These are phyloP conservation scores for Pestalotiopsis fici DNA, from an alignment of 2,329 filamentous ascomycete genomes.

Conservation along the genomic window DNA sequence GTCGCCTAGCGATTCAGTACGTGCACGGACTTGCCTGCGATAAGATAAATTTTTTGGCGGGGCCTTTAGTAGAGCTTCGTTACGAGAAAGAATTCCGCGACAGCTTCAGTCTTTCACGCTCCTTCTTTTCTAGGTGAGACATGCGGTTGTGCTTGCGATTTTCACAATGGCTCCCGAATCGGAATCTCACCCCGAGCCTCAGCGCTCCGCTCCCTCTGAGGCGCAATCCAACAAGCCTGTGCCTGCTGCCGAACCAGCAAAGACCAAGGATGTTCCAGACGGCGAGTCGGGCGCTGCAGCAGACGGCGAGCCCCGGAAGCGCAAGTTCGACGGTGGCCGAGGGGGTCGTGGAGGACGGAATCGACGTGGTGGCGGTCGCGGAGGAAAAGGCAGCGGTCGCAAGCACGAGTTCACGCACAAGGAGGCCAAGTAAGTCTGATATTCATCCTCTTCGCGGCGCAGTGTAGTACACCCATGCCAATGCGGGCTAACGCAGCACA, in stretches of 20 bases:
- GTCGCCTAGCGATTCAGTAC: not conserved
- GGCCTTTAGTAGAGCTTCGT: not conserved
- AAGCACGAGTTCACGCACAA: constrained; percentile 17
- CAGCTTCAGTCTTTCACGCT: not conserved
- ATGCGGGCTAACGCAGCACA: constrained; percentile 46
- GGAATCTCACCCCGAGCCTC: constrained; percentile 4
- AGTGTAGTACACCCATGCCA: constrained; percentile 19
- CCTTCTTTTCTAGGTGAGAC: not conserved
- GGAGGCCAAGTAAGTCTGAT: constrained; percentile 9
- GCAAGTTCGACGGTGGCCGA: constrained; percentile 13
- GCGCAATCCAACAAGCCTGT: constrained; percentile 5
- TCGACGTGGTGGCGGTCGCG: constrained; percentile 13
- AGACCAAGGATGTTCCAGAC: constrained; percentile 13
- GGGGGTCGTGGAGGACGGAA: constrained; percentile 13
- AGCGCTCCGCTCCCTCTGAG: constrained; percentile 8
- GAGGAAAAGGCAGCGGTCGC: constrained; percentile 12
- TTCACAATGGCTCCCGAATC: constrained; percentile 22
- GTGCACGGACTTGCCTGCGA: not conserved
- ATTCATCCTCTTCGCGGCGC: not conserved
- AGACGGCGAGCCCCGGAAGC: constrained; percentile 17
- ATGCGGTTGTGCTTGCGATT: constrained; percentile 21
- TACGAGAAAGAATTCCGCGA: not conserved
- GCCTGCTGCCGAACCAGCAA: constrained; percentile 10
- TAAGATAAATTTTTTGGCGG: constrained; percentile 7
- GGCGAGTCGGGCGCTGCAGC: constrained; percentile 13